A percentile compares a stretch with the other conserved stretches of the same genome.
phyloP scores from a whole-genome alignment of 2,329 filamentous ascomycete genomes.

The Arthrobotrys iridis region DNA sequence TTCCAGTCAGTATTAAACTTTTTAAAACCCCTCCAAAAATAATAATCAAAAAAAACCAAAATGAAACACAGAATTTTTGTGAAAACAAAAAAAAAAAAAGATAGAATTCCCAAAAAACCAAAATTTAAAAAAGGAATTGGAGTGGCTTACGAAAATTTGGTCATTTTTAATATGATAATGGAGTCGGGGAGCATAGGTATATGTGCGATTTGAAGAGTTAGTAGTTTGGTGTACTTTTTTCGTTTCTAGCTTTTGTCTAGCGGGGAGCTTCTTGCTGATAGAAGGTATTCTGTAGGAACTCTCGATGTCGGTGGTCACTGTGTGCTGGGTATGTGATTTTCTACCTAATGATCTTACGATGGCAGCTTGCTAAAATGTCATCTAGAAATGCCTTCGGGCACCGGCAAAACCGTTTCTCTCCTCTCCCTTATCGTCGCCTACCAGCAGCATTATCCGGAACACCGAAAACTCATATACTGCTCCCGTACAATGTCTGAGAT shows the following conservation, averaged over 20 bases:
- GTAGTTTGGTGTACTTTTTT: conserved; percentile 28
- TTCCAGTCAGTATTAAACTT: conserved; percentile 63
- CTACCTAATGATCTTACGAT: not conserved
- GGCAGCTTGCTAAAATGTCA: not conserved
- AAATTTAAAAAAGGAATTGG: too few species aligned
- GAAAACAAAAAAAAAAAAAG: not conserved
- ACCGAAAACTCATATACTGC: conserved; percentile 97
- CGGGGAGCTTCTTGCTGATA: not conserved
- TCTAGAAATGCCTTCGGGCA: conserved; percentile 94
- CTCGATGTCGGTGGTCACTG: conserved; percentile 95
- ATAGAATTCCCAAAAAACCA: too few species aligned
- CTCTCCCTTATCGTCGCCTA: conserved; percentile 96
- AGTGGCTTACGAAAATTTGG: conserved; percentile 56
- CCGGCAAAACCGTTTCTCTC: conserved; percentile 95
- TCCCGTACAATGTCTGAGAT: conserved; percentile 99
- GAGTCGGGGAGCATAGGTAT: conserved; percentile 65
- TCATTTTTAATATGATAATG: not conserved
- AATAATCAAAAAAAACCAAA: not conserved
- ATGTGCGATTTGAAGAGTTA: conserved; percentile 83
- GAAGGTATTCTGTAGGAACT: conserved; percentile 66
- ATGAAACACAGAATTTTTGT: not conserved
- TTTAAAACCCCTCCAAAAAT: not conserved
- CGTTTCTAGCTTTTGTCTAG: not conserved
- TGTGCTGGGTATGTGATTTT: conserved; percentile 68
- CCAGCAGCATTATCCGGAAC: conserved; percentile 90